A percentile compares a stretch with the other conserved stretches of the same genome.
phyloP scores from a whole-genome alignment of 345 rosid genomes.

The Aegle marmelos region DNA sequence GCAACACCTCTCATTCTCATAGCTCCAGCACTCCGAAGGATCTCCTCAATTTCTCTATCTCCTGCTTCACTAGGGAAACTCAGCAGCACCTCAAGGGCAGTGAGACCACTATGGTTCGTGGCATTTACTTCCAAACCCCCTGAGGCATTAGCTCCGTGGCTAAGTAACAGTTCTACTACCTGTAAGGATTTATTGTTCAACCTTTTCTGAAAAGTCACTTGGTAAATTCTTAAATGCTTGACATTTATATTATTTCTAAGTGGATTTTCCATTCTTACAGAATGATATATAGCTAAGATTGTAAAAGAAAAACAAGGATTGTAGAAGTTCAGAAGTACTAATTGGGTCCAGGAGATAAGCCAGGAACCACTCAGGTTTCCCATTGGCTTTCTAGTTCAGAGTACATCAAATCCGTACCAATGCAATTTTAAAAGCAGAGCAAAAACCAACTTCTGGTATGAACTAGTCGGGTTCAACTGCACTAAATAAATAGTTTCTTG shows the following conservation, averaged over 20 bases:
- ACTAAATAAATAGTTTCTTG: too few relatives aligned
- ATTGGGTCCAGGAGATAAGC: not conserved
- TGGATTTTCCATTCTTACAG: not conserved
- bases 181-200: slow-evolving; percentile 9
- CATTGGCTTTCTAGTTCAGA: not conserved
- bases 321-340: not conserved
- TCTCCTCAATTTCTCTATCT: slow-evolving; percentile 46
- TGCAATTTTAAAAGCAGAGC: not conserved
- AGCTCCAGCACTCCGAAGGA: slow-evolving; percentile 38
- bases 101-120: slow-evolving; percentile 38
- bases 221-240: not conserved
- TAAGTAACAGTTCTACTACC: slow-evolving; percentile 44
- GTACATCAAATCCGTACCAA: not conserved
- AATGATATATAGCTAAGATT: not conserved
- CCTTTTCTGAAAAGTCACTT: not conserved
- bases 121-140: slow-evolving; percentile 37
- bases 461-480: too few relatives aligned
- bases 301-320: not conserved
- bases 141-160: slow-evolving; percentile 16
- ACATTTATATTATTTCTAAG: not conserved
- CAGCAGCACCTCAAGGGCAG: slow-evolving; percentile 43
- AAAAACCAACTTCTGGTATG: too few relatives aligned
- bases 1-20: slow-evolving; percentile 19
- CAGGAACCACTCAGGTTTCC: not conserved
- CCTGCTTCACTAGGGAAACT: slow-evolving; percentile 64